Evolutionary conservation across 495 filamentous ascomycete genomes (phyloP), one percentile per base, ranked within the genome.

Genomic region (Aspergillus affinis): DNA sequence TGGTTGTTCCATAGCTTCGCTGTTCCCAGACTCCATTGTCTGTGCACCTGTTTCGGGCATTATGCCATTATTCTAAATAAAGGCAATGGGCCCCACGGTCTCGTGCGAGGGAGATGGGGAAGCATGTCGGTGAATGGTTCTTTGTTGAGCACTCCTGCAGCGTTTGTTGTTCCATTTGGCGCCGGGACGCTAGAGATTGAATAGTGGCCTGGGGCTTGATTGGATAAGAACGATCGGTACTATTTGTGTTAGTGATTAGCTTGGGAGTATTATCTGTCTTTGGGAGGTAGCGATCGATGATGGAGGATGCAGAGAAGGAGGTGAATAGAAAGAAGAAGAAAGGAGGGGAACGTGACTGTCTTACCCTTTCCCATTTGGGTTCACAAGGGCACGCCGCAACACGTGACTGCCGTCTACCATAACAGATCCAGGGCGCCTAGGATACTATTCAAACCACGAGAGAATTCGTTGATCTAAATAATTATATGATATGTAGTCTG

Each of bases 81-180:
- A 41, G 15, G 12, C 36, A 41, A 41, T 2, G 13, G 13, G 13
- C 13, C 13, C 36, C 36, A 41, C 36, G 4, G 13, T 10, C 13
- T 41, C 13, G 36, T 41, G 36, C 12, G 36, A 41, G 13, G 36
- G 36, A 41, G 5, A 5, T 13, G 36, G 13, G 15, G 50, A 27
- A 52, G 6, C 9, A 52, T 30, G 7, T 8, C 3, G 10, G 4
- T 29, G 50, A 52, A 52, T 52, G 21, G 23, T 9, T 8, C 50
- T 30, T 52, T 52, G 50, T 52, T 52, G 32, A 18, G 50, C 17
- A 29, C 50, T 47, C 23, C 41, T 53, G 55, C 45, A 32, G 17
- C 9, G 26, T 27, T 52, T 32, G 23, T 21, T 52, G 50, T 52
- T 52, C 50, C 50, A 52, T 52, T 21, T 52, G 21, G 21, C 18